These are phyloP conservation scores for Emmonsia crescens DNA, from an alignment of 2,329 filamentous ascomycete species.

Conservation along the genomic window DNA sequence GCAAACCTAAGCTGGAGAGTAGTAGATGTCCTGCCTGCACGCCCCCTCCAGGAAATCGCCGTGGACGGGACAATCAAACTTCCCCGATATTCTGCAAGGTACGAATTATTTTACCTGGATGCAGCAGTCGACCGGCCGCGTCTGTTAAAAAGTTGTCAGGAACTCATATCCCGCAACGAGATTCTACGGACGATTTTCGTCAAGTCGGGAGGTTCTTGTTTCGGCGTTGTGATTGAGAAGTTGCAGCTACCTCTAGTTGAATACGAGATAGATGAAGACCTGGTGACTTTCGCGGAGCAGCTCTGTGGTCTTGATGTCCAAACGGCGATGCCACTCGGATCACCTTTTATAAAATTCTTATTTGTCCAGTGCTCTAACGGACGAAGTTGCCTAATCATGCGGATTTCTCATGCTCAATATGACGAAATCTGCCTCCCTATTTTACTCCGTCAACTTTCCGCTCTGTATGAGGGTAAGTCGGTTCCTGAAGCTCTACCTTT, in stretches of 20 bases:
- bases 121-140: conserved; percentile 35
- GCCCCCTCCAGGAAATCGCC: conserved; percentile 47
- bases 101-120: conserved; percentile 51
- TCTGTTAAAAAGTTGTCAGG: conserved; percentile 29
- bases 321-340: conserved; percentile 43
- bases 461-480: conserved; percentile 30
- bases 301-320: conserved; percentile 42
- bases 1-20: conserved; percentile 37
- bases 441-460: conserved; percentile 44
- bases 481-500: conserved; percentile 25
- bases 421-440: conserved; percentile 51
- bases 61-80: conserved; percentile 46
- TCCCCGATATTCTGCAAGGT: conserved; percentile 50
- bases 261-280: conserved; percentile 36
- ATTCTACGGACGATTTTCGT: conserved; percentile 52
- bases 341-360: conserved; percentile 46
- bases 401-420: conserved; percentile 54
- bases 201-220: conserved; percentile 28
- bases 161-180: conserved; percentile 46
- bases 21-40: conserved; percentile 42
- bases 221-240: conserved; percentile 43
- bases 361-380: conserved; percentile 27
- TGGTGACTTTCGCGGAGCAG: conserved; percentile 37
- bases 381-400: conserved; percentile 39
- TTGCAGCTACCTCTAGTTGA: conserved; percentile 34